Base-by-base conservation (phyloP, 225 moss, liverwort and hornwort species). In the Sphagnum contortum region DNA sequence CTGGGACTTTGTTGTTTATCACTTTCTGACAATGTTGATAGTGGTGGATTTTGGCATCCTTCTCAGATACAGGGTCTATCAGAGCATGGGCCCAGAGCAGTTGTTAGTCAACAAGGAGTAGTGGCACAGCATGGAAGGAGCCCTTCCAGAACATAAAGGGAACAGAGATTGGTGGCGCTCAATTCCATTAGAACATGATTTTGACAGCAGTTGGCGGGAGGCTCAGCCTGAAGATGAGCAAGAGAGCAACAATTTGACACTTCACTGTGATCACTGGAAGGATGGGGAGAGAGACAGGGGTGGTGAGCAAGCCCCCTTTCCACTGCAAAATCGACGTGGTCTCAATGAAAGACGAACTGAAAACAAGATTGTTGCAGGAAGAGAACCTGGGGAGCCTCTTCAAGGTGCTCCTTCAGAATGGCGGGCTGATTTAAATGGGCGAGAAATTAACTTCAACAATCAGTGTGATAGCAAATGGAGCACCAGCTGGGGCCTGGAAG, bases 151-250 rank as follows among this genome's bases (percentile, higher is more conserved):
- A 67, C 77, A 77, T 4, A 83, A 87, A 77, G 73, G 87, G 70
- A 78, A 68, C 12, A 73, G 87, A 72, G 83, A 87, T 74, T 87
- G 83, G 87, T 87, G 87, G 87, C 74, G 87, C 73, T 80, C 87
- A 44, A 83, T 83, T 63, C 83, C 87, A 3, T 51, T 87, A 71
- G 87, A 87, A 68, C 87, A 83, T n/a, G 87, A 87, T 64, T 63
- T 76, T 56, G 87, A 87, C 53, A 83, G 77, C 78, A 80, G 78
- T 60, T 78, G 83, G n/a, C 77, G 87, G 55, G 87, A 87, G 68
- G 77, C 80, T 12, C 83, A 83, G 87, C 75, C 83, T 75, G 87
- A 87, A 70, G 87, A 87, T 70, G 87, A 87, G 77, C 80, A 83
- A 68, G 87, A 87, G 57, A 29, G 29, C 57, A 80, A 58, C 48